Evolutionary conservation across 345 rosid genomes (phyloP).

Genomic region (Brassica cretica): DNA sequence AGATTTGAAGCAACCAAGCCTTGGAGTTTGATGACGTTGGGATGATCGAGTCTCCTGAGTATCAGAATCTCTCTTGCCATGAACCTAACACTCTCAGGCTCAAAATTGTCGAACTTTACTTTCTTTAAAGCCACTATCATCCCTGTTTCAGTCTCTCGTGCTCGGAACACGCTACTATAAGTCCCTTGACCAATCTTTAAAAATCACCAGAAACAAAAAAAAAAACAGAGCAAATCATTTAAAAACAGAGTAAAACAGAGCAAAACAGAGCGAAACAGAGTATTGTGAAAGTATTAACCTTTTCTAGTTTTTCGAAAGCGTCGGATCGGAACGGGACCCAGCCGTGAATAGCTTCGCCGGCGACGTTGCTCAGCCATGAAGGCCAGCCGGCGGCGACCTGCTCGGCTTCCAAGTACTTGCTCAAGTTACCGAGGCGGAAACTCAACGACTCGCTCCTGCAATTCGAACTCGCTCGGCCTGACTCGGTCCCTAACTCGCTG

Average conservation of each 20-base stretch:
- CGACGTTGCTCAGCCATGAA: slow-evolving; percentile 93
- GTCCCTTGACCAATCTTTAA: slow-evolving; percentile 96
- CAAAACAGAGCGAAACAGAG: neutral
- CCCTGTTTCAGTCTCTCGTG: slow-evolving; percentile 76
- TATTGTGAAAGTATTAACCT: slow-evolving; percentile 47
- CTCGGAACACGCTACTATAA: slow-evolving; percentile 93
- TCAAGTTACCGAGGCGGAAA: slow-evolving; percentile 59
- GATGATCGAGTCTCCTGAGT: slow-evolving; percentile 85
- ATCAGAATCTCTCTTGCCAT: slow-evolving; percentile 96
- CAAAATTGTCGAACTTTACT: slow-evolving; percentile 92
- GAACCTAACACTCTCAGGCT: slow-evolving; percentile 97
- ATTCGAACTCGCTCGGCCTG: slow-evolving; percentile 65
- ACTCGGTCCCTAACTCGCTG: slow-evolving; percentile 50
- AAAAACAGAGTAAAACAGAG: neutral
- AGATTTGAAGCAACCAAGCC: slow-evolving; percentile 84
- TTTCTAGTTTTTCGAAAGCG: slow-evolving; percentile 82
- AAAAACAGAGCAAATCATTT: neutral
- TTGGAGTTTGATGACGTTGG: slow-evolving; percentile 83
- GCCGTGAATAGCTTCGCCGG: slow-evolving; percentile 93
- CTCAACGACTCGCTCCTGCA: slow-evolving; percentile 69
- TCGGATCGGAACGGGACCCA: slow-evolving; percentile 90
- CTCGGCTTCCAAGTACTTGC: slow-evolving; percentile 79
- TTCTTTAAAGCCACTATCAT: slow-evolving; percentile 92
- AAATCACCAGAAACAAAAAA: neutral
- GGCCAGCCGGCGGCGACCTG: slow-evolving; percentile 99